phyloP scores from a whole-genome alignment of 225 moss, liverwort and hornwort species.

The Thuidium tamariscinum region DNA sequence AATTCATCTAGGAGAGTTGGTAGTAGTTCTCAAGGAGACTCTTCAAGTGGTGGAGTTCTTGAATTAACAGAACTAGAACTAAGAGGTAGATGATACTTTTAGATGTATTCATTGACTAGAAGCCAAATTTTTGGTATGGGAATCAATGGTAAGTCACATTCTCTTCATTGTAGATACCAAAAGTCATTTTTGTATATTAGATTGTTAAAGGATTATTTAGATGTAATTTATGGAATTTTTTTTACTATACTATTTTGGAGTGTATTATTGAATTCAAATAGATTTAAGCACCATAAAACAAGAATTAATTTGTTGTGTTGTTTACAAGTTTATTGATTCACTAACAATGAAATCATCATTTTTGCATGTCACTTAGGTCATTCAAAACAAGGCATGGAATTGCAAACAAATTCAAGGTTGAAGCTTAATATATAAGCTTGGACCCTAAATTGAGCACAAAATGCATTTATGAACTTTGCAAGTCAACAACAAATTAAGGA shows the following conservation, averaged over 20 bases:
- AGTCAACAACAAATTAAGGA: no score
- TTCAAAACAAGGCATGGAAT: neutral
- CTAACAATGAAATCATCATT: neutral
- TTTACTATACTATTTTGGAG: neutral
- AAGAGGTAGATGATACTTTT: neutral
- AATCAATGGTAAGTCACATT: accelerated
- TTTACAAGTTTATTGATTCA: neutral
- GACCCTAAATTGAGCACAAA: neutral
- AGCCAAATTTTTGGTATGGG: neutral
- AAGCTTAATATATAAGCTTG: neutral
- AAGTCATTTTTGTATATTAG: neutral
- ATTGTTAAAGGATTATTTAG: neutral
- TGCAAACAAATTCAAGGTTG: accelerated
- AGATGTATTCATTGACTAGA: neutral
- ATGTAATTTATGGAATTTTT: no score
- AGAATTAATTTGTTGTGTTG: neutral
- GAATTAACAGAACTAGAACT: neutral
- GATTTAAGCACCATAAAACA: neutral
- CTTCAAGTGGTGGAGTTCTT: neutral
- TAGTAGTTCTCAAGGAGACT: no score
- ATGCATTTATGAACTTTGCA: neutral
- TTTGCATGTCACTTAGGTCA: accelerated
- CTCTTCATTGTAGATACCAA: neutral
- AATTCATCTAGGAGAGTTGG: neutral
- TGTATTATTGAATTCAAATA: neutral